A percentile compares a stretch with the other conserved stretches of the same genome.
These are phyloP conservation scores for Xylaria sp. DNA, from an alignment of 2,329 filamentous ascomycete genomes.

Conservation along the genomic window DNA sequence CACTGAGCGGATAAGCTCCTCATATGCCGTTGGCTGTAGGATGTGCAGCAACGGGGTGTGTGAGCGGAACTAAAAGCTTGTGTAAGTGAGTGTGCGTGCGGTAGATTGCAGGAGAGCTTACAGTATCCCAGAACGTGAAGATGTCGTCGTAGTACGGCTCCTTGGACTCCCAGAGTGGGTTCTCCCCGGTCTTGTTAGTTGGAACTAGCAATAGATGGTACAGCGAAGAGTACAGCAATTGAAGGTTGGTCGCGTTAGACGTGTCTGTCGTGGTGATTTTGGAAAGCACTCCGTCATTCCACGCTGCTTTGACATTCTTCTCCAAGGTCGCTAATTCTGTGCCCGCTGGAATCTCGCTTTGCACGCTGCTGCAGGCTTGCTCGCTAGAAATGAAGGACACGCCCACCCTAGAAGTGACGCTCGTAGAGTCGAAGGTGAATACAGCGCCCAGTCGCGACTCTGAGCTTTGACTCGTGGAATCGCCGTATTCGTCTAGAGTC, in stretches of 20 bases:
- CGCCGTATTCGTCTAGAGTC: slow-evolving; percentile 43
- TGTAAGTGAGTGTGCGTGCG: not conserved
- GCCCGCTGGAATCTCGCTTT: slow-evolving; percentile 59
- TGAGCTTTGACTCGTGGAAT: slow-evolving; percentile 43
- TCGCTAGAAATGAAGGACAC: slow-evolving; percentile 70
- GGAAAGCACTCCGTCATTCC: slow-evolving; percentile 67
- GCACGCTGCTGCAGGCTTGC: slow-evolving; percentile 64
- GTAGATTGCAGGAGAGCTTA: slow-evolving; percentile 34
- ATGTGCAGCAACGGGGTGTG: slow-evolving; percentile 69
- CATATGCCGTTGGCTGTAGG: slow-evolving; percentile 65
- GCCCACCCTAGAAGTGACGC: slow-evolving; percentile 64
- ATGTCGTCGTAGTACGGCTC: slow-evolving; percentile 77
- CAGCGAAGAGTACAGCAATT: slow-evolving; percentile 69
- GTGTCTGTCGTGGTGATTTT: slow-evolving; percentile 67
- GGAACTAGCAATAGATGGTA: slow-evolving; percentile 75
- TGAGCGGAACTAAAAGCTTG: slow-evolving; percentile 60
- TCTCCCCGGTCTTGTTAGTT: slow-evolving; percentile 74
- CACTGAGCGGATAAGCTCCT: slow-evolving; percentile 69
- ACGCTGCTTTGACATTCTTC: slow-evolving; percentile 54
- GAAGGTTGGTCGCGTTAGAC: slow-evolving; percentile 57
- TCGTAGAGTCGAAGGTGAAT: slow-evolving; percentile 57
- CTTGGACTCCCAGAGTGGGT: slow-evolving; percentile 65
- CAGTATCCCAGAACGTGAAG: slow-evolving; percentile 70
- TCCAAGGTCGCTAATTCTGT: slow-evolving; percentile 53
- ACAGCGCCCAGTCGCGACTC: slow-evolving; percentile 54